phyloP scores from a whole-genome alignment of 495 filamentous ascomycete genomes.

The Penicillium dipodomyicola region DNA sequence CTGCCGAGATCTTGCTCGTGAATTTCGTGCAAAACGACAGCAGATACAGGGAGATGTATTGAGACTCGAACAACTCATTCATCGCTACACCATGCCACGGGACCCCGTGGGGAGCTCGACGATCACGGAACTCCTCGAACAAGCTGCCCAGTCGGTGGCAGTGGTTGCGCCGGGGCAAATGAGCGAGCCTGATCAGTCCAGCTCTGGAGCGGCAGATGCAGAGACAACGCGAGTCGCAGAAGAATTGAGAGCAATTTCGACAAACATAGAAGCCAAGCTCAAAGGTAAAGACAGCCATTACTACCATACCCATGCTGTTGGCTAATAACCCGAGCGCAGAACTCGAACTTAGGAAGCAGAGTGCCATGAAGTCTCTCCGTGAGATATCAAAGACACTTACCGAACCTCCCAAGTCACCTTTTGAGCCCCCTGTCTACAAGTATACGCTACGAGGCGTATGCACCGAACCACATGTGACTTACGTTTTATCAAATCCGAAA shows the following conservation, averaged over 20 bases:
- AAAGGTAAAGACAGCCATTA: constrained; percentile 32
- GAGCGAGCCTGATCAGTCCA: constrained; percentile 20
- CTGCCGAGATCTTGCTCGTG: constrained; percentile 52
- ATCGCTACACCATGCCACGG: constrained; percentile 32
- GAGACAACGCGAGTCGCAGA: constrained; percentile 34
- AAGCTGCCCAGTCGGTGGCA: constrained; percentile 32
- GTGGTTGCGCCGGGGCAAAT: constrained; percentile 26
- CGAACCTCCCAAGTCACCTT: constrained; percentile 47
- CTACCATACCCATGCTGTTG: not conserved
- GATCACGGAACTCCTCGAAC: constrained; percentile 35
- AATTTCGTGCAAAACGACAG: constrained; percentile 44
- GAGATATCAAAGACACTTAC: constrained; percentile 53
- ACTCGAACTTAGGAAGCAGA: constrained; percentile 52
- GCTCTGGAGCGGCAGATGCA: constrained; percentile 19
- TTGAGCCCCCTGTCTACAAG: constrained; percentile 42
- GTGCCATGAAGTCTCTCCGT: constrained; percentile 44
- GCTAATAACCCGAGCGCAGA: constrained; percentile 35
- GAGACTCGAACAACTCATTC: constrained; percentile 38
- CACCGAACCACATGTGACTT: constrained; percentile 50
- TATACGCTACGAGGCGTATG: constrained; percentile 55
- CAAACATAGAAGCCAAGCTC: constrained; percentile 51
- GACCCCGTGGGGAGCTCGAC: constrained; percentile 25
- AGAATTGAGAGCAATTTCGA: constrained; percentile 38
- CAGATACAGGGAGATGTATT: constrained; percentile 40
- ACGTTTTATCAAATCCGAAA: constrained; percentile 39